Evolutionary conservation across 2,329 filamentous ascomycete species (phyloP), one percentile per base, ranked within the genome.

Genomic region (Fusarium citri): DNA sequence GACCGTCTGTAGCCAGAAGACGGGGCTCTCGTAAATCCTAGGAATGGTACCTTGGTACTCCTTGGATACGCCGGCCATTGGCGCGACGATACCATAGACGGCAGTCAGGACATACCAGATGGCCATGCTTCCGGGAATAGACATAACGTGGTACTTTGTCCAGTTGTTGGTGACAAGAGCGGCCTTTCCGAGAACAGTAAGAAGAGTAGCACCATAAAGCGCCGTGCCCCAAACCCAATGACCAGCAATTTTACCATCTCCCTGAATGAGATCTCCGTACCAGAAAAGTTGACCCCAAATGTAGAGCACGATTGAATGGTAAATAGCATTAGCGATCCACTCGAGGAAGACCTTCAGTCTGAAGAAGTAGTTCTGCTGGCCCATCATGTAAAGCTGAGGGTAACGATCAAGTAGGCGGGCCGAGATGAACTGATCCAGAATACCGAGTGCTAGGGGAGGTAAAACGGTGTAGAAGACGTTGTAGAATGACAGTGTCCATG

Each of bases 401-500:
- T 99, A 99, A 28, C 96, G 90, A 80, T 99, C 96, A 15, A 99
- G 86, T 23, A 99, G 85, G 25, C 96, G 91, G 9, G 97, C 96
- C 43, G 94, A 97, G 76, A 99, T 94, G 81, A 97, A 98, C 78
- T 99, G 97, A 79, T 99, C 97, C 71, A 98, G 93, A 69, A 99
- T 97, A 74, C 96, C 96, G 77, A 99, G 91, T 3, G 94, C 95
- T 64, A 99, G 91, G 2, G 96, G 96, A 18, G 96, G 96, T 20
- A 98, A 85, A 22, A 97, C 92, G 1, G 96, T 99, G 83, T 97
- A 99, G 79, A 99, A 92, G 79, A 99, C 94, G 84, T 99, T 99
- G 86, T 98, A 99, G 83, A 98, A 97, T 10, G 95, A 97, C n/a
- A 99, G 85, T 0, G 94, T 98, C 97, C 97, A 99, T 12, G 96